These are phyloP conservation scores for Vitis hybrid DNA, from an alignment of 177 flowering plant genomes.

Conservation along the genomic window DNA sequence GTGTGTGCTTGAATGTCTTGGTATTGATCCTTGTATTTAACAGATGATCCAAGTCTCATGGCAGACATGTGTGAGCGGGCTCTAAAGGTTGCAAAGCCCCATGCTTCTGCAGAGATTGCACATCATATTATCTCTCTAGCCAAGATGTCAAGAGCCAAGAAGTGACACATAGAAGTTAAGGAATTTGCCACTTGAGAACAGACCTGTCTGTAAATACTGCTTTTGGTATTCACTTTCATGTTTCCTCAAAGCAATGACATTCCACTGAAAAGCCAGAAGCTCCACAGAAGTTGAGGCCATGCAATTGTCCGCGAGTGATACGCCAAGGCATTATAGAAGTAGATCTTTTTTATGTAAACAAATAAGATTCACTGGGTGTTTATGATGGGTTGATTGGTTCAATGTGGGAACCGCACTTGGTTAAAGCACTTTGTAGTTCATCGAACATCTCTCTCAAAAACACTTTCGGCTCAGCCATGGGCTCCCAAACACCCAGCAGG, in stretches of 20 bases:
- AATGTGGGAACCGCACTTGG: too few species aligned
- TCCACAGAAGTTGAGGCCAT: not conserved
- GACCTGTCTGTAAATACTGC: not conserved
- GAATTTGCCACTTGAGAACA: not conserved
- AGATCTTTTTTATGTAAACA: not conserved
- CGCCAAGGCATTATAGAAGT: not conserved
- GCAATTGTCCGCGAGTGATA: not conserved
- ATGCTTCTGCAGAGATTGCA: slow-evolving; percentile 64
- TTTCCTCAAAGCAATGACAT: not conserved
- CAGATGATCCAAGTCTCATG: slow-evolving; percentile 53
- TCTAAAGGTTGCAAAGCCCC: slow-evolving; percentile 59
- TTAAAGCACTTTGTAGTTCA: too few species aligned
- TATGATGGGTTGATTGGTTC: too few species aligned
- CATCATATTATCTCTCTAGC: slow-evolving; percentile 50
- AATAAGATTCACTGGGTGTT: too few species aligned
- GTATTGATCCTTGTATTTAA: not conserved
- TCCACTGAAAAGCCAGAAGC: not conserved
- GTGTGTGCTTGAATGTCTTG: too few species aligned
- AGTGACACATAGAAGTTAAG: not conserved
- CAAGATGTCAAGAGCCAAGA: slow-evolving; percentile 17
- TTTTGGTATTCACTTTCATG: not conserved
- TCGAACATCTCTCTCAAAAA: too few species aligned
- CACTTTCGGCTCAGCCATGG: too few species aligned
- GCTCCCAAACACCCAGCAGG: too few species aligned
- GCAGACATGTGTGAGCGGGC: slow-evolving; percentile 62